Percentiles rank a stretch among this genome's conserved stretches.
These are phyloP conservation scores for Eutrema heterophyllum DNA, from an alignment of 345 rosid species.

Conservation along the genomic window DNA sequence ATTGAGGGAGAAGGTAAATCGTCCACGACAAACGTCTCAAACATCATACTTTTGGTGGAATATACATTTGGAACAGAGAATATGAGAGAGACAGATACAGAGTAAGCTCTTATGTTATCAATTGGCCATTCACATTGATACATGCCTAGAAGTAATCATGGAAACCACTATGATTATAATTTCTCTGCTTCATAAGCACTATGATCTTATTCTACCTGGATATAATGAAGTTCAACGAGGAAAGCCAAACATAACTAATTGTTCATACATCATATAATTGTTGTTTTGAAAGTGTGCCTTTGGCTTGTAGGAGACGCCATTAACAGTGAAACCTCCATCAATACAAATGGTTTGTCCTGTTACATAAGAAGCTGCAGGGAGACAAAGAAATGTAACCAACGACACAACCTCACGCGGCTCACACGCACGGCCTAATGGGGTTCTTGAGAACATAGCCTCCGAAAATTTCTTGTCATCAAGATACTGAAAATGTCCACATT, in stretches of 20 bases:
- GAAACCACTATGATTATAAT: not conserved
- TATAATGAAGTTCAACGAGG: not conserved
- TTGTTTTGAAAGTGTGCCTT: not conserved
- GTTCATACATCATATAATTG: not conserved
- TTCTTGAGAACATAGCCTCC: constrained; percentile 13
- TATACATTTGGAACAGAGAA: not conserved
- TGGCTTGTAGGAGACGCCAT: constrained; percentile 16
- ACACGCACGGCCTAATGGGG: constrained; percentile 21
- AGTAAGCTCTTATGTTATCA: not conserved
- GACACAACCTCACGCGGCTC: constrained; percentile 24
- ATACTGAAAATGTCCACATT: constrained; percentile 1
- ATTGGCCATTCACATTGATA: not conserved
- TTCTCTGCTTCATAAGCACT: not conserved
- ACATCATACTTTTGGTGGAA: not conserved
- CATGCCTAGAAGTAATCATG: not conserved
- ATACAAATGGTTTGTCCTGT: constrained; percentile 38
- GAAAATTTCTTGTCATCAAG: constrained; percentile 9
- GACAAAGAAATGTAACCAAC: constrained; percentile 59
- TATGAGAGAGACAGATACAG: not conserved
- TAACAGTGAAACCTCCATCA: constrained; percentile 27
- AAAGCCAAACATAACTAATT: not conserved
- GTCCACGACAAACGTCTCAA: not conserved
- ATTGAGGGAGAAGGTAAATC: not conserved
- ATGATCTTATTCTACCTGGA: not conserved
- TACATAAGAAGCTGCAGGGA: constrained; percentile 69